Evolutionary conservation across 768 basidiomycete genomes (phyloP), one percentile per base, ranked within the genome.

Genomic region (Albatrellus ellisii): DNA sequence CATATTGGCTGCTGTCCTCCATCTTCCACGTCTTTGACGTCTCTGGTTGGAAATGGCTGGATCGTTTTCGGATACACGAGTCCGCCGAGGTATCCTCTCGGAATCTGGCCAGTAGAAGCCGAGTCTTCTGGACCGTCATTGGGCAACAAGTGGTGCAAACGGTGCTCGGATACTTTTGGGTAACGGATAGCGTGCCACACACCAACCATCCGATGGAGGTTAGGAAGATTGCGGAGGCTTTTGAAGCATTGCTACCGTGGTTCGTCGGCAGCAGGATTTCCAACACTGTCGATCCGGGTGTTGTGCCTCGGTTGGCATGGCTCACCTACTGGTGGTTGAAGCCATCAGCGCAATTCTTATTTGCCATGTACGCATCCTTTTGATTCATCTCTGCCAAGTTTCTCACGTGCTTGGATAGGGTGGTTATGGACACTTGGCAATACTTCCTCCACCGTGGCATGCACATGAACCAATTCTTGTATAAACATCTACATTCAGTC

Each of bases 361-460:
- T 76, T 22, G 90, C 89, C 10, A 80, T 90, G 94, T 97, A 56
- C 57, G 90, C 78, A 6, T n/a, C 17, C 7, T 22, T 36, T 43
- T 22, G 28, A 43, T 27, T 32, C 20, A 11, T 43, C 5, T 32
- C 31, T 24, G 28, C 32, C 26, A 10, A n/a, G 37, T 46, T 17
- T 45, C 33, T 2, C 15, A 5, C 14, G 36, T 20, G 25, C 35
- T 36, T 20, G 17, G 26, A 7, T 18, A 94, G 95, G 67, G 86
- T 95, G 60, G 56, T 91, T 45, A 79, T 98, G 52, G 95, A 99
- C 64, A 91, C 91, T 25, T 97, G 90, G 90, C 92, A 99, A 59
- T 99, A 98, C 62, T 91, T 92, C 63, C 67, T 89, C 15, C 95
- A 99, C 57, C 88, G 94, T 28, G 61, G 66, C 32, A 88, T 95